A percentile compares a stretch with the other conserved stretches of the same genome.
phyloP scores from a whole-genome alignment of 192 early-diverging fungal species.

The Coemansia umbellata region DNA sequence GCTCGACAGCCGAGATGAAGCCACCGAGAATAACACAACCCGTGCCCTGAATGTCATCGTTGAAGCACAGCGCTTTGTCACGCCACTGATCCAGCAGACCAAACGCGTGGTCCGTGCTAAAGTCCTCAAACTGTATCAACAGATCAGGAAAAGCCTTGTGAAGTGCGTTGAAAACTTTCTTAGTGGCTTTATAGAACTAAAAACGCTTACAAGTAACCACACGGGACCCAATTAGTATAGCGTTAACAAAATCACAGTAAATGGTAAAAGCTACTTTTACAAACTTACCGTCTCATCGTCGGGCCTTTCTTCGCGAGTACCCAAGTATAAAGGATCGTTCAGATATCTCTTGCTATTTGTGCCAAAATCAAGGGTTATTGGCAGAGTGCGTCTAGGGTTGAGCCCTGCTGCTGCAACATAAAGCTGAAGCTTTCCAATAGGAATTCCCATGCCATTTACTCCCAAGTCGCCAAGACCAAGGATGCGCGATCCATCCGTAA shows the following conservation, averaged over 20 bases:
- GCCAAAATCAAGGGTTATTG: conserved; percentile 87
- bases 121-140: conserved; percentile 94
- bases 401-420: conserved; percentile 81
- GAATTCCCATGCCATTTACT: conserved; percentile 89
- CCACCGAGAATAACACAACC: conserved; percentile 90
- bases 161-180: conserved; percentile 67
- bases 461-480: conserved; percentile 92
- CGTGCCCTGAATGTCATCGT: conserved; percentile 61
- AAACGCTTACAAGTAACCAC: conserved; percentile 23
- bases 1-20: conserved; percentile 79
- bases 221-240: background rate
- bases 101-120: conserved; percentile 87
- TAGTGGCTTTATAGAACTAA: conserved; percentile 69
- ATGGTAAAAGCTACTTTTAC: too few relatives aligned
- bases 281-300: conserved; percentile 50
- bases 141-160: conserved; percentile 66
- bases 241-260: too few relatives aligned
- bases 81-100: conserved; percentile 72
- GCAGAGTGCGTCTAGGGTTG: conserved; percentile 76
- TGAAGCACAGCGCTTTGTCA: conserved; percentile 73
- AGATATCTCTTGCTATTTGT: conserved; percentile 76
- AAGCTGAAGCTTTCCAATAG: conserved; percentile 89
- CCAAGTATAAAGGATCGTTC: conserved; percentile 84
- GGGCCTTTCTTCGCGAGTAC: conserved; percentile 59
- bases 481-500: conserved; percentile 89